phyloP scores from a whole-genome alignment of 2,329 filamentous ascomycete species.

The Verticillium alfalfae region DNA sequence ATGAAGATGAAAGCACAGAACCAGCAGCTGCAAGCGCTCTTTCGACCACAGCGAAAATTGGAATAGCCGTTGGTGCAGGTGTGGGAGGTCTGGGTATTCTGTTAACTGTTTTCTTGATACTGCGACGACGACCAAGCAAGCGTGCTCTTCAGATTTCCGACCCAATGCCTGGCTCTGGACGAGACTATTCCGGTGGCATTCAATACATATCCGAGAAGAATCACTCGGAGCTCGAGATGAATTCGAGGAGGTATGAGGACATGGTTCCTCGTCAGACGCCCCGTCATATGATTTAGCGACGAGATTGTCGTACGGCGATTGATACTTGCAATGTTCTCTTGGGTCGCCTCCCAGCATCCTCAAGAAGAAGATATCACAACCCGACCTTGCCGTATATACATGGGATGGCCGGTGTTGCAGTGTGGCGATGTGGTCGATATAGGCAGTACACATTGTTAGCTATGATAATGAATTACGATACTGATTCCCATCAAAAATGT shows the following conservation, averaged over 20 bases:
- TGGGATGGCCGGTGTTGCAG: not conserved
- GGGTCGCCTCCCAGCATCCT: not conserved
- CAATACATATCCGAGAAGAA: conserved; percentile 16
- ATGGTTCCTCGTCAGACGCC: conserved; percentile 49
- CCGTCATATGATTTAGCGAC: conserved; percentile 30
- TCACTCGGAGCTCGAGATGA: conserved; percentile 41
- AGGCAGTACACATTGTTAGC: not conserved
- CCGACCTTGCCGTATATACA: no score
- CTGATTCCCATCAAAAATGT: not conserved
- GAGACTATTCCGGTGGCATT: conserved; percentile 15
- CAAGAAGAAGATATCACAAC: not conserved
- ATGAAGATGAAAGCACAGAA: not conserved
- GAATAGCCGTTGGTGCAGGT: conserved; percentile 42
- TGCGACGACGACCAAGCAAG: conserved; percentile 24
- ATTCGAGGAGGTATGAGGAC: conserved; percentile 51
- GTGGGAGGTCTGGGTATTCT: conserved; percentile 33
- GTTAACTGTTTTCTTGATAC: conserved; percentile 31
- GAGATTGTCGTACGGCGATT: not conserved
- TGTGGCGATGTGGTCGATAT: not conserved
- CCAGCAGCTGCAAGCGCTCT: conserved; percentile 13
- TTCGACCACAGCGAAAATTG: conserved; percentile 38
- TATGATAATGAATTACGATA: not conserved
- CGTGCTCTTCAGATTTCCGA: conserved; percentile 40
- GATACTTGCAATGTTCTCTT: not conserved
- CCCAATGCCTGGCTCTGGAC: conserved; percentile 42